Base-by-base conservation (phyloP, 306 rosid species). In the Phaseolus lunatus region DNA sequence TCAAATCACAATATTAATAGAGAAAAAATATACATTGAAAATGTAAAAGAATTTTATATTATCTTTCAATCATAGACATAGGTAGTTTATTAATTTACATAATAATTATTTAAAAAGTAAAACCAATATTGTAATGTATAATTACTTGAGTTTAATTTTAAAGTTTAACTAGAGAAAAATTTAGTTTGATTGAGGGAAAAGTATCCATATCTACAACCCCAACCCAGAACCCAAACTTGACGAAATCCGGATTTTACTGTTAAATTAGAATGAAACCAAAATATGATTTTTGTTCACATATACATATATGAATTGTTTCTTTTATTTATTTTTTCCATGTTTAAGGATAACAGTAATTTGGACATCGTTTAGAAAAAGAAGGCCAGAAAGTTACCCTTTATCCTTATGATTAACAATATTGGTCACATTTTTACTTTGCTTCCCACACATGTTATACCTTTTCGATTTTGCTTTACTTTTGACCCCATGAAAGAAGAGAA, bases 401-500 rank as follows among this genome's bases (percentile, higher is more conserved):
- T 24, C 23, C 5, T 5, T 23, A 50, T 73, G 24, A 70, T 43
- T 45, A 66, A 73, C 33, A 37, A 18, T 39, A 63, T 16, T 50
- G 37, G 4, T 57, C 24, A 33, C 61, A 47, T 64, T 80, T 29
- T 64, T 10, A 19, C 50, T 65, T 18, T 65, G 70, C 18, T 39
- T 37, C 52, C 52, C 71, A 41, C 70, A 39, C 15, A 26, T 5
- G 48, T 57, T 63, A 56, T 72, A 44, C 70, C 82, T 48, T 81
- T 59, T 54, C 18, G 50, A 35, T 13, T 22, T 29, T 54, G 53
- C 26, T 6, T 72, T 37, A 70, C 63, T 66, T 76, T 80, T 62
- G 52, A 22, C 45, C 13, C 61, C 56, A 63, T 43, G 82, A 82
- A 77, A 71, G 79, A 68, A 68, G 58, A 45, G n/a, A 76, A 53